Evolutionary conservation across 1,284 basidiomycete species (phyloP).

Genomic region (Ustilago nuda): DNA sequence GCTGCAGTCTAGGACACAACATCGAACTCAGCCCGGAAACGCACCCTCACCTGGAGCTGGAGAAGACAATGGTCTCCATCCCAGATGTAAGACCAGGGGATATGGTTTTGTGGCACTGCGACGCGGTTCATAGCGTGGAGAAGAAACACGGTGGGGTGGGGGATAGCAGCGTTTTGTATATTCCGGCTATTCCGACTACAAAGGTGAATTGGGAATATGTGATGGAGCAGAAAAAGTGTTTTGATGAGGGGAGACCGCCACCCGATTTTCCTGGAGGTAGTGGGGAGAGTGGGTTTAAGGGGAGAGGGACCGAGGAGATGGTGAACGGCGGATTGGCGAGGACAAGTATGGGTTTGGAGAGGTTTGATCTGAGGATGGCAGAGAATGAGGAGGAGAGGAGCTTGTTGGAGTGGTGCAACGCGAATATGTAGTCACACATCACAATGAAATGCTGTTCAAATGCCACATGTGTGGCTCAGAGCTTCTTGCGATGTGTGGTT

Average conservation of each 20-base stretch:
- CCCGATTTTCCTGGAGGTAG: conserved; percentile 82
- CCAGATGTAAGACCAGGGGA: conserved; percentile 80
- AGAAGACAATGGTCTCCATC: conserved; percentile 76
- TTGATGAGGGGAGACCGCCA: conserved; percentile 74
- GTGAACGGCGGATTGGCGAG: conserved; percentile 16
- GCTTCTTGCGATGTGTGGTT: background rate
- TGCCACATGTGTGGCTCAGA: background rate
- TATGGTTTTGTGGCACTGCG: conserved; percentile 85
- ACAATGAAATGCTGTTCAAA: background rate
- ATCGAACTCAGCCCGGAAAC: conserved; percentile 76
- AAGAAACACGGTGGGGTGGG: conserved; percentile 74
- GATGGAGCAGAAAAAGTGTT: conserved; percentile 74
- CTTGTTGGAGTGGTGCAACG: conserved; percentile 47
- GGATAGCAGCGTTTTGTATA: conserved; percentile 83
- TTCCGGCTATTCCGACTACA: conserved; percentile 80
- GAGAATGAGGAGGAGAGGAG: conserved; percentile 11
- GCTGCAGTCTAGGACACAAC: conserved; percentile 73
- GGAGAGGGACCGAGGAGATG: conserved; percentile 70
- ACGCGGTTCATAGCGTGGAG: conserved; percentile 81
- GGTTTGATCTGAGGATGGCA: conserved; percentile 11
- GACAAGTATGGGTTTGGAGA: conserved; percentile 26
- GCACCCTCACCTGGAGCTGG: conserved; percentile 79
- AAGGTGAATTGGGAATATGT: conserved; percentile 77
- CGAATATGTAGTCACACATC: background rate
- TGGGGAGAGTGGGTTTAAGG: conserved; percentile 76